A percentile compares a stretch with the other conserved stretches of the same genome.
phyloP scores from a whole-genome alignment of 305 asterid genomes.

The Solanum hybrid region DNA sequence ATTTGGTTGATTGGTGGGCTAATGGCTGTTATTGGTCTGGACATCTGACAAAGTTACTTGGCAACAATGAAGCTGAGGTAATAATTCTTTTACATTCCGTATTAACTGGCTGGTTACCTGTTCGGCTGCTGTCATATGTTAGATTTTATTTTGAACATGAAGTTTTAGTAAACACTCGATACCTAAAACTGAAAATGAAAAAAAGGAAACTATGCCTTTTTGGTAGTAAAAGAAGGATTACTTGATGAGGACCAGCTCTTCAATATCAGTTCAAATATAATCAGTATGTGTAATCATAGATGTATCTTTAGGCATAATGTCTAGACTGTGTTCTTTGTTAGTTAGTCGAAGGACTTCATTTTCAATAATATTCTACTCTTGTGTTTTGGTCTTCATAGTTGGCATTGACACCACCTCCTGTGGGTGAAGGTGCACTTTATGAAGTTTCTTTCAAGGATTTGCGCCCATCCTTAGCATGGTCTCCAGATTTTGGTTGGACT shows the following conservation, averaged over 20 bases:
- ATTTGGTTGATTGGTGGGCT: conserved; percentile 64
- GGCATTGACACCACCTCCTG: conserved; percentile 47
- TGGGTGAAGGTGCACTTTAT: conserved; percentile 62
- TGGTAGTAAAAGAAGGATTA: not conserved
- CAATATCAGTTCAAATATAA: not conserved
- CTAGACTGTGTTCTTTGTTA: not conserved
- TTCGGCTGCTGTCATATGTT: not conserved
- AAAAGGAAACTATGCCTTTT: not conserved
- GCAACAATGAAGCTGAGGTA: conserved; percentile 55
- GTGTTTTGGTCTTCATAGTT: conserved; percentile 25
- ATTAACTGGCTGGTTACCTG: not conserved
- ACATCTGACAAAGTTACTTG: conserved; percentile 34
- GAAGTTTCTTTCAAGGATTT: conserved; percentile 36
- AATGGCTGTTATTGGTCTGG: conserved; percentile 68
- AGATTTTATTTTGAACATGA: not conserved
- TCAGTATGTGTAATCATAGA: not conserved
- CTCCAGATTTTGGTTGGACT: conserved; percentile 59
- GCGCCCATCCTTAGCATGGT: conserved; percentile 85
- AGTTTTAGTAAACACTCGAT: not conserved
- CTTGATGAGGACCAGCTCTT: not conserved
- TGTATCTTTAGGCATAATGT: not conserved
- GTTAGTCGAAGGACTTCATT: not conserved
- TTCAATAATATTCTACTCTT: not conserved
- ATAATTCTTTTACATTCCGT: not conserved
- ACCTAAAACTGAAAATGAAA: not conserved